A percentile compares a stretch with the other conserved stretches of the same genome.
phyloP scores from a whole-genome alignment of 2,329 filamentous ascomycete species.

The Colletotrichum sp. region DNA sequence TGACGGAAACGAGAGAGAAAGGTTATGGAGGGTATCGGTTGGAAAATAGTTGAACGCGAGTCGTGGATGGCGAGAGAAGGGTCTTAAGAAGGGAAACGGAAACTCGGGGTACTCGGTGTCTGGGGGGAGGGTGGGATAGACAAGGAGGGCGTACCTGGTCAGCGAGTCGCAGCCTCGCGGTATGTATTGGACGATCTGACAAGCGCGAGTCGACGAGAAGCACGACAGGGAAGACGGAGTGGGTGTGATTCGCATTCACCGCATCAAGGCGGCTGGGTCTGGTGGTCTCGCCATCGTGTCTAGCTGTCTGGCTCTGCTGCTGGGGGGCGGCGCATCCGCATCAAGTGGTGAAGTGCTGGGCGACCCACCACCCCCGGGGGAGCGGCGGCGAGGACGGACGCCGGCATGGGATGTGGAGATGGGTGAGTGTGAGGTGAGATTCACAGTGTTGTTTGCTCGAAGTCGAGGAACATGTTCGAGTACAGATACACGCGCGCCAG shows the following conservation, averaged over 20 bases:
- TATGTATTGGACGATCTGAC: neutral
- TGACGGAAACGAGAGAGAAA: neutral
- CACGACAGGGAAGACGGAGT: neutral
- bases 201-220: constrained; percentile 1
- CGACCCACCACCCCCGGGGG: neutral
- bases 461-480: neutral
- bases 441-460: neutral
- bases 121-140: neutral
- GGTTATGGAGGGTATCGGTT: neutral
- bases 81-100: constrained; percentile 5
- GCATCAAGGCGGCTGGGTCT: neutral
- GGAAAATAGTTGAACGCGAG: neutral
- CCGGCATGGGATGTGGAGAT: neutral
- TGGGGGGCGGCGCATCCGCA: neutral
- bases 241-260: neutral
- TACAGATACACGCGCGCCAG: neutral
- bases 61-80: neutral
- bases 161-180: constrained; percentile 4
- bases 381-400: neutral
- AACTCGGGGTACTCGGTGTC: neutral
- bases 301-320: no score
- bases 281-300: neutral
- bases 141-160: neutral
- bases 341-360: neutral
- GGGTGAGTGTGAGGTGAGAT: neutral